Base-by-base conservation (phyloP, 2,329 filamentous ascomycete species). In the Ascochyta fabae region DNA sequence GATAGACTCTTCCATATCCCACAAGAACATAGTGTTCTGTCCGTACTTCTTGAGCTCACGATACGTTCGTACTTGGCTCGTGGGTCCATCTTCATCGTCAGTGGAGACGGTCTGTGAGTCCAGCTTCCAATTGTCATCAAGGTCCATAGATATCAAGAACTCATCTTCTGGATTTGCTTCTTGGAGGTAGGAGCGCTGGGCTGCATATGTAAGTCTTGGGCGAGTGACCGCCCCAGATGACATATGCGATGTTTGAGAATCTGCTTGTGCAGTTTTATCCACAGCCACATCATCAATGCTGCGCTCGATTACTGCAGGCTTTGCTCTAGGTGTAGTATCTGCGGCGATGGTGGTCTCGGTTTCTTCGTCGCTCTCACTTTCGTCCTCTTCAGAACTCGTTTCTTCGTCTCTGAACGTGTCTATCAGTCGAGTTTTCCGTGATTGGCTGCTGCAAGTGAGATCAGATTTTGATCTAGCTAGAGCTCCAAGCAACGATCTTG, bases 31-130 rank as follows among this genome's bases (percentile, higher is more conserved):
- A 40, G 79, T 79, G 59, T 85, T 85, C 29, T 81, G 79, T 2
- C 86, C 86, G 47, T 83, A 80, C 36, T 83, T 83, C 51, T 85
- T 79, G 31, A 88, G 77, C 67, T 88, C 86, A 60, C 88, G 85
- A 24, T 87, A 84, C 51, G 82, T 85, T 54, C 83, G 80, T 42
- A 86, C 78, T 74, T 65, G 76, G 65, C 52, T 74, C 64, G 42
- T 57, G 44, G 47, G 61, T 8, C 71, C 70, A 2, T 72, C 74
- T 34, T 81, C 79, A 13, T 83, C 82, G 8, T 81, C 78, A 5
- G 81, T 77, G 15, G 72, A 58, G 42, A 74, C 48, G 26, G 33
- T 48, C 10, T 62, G 59, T 9, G 56, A 61, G 29, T 64, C 53
- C 33, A 60, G 59, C 22, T 58, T 65, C 53, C 67, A 53, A 35